phyloP scores from a whole-genome alignment of 495 filamentous ascomycete genomes.

The Aspergillus incahuasiensis region DNA sequence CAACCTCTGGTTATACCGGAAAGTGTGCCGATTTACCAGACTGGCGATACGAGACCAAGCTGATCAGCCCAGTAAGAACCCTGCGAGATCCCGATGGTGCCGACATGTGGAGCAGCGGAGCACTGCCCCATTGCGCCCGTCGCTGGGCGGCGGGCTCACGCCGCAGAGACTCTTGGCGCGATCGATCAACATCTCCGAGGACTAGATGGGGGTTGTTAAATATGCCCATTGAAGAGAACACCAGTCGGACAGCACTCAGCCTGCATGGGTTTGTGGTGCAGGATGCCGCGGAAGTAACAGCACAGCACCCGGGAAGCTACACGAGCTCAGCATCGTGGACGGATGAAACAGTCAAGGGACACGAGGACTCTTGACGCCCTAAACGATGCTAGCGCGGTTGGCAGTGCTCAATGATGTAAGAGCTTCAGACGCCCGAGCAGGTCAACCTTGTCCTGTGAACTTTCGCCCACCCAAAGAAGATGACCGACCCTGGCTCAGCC shows the following conservation, averaged over 20 bases:
- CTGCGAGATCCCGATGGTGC: not conserved
- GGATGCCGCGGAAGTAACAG: not conserved
- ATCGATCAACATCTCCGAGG: not conserved
- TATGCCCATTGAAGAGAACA: too few relatives aligned
- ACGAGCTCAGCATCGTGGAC: too few relatives aligned
- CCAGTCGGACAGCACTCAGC: not conserved
- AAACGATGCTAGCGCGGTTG: not conserved
- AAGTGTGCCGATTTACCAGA: not conserved
- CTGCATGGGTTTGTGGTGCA: not conserved
- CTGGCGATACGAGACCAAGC: not conserved
- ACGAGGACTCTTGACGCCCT: not conserved
- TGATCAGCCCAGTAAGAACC: not conserved
- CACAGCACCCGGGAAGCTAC: not conserved
- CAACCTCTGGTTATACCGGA: not conserved
- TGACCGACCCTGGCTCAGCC: constrained; percentile 3
- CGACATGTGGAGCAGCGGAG: not conserved
- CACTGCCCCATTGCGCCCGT: constrained; percentile 4
- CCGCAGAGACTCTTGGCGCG: not conserved
- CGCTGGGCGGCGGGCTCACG: not conserved
- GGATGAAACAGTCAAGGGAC: not conserved
- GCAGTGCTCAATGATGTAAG: constrained; percentile 6
- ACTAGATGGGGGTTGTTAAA: not conserved
- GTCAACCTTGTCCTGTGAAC: not conserved
- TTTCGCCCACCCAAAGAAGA: not conserved
- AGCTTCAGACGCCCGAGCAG: not conserved